Conservation (phyloP, 1,139 yeast genomes). For the Wickerhamiella infanticola region DNA sequence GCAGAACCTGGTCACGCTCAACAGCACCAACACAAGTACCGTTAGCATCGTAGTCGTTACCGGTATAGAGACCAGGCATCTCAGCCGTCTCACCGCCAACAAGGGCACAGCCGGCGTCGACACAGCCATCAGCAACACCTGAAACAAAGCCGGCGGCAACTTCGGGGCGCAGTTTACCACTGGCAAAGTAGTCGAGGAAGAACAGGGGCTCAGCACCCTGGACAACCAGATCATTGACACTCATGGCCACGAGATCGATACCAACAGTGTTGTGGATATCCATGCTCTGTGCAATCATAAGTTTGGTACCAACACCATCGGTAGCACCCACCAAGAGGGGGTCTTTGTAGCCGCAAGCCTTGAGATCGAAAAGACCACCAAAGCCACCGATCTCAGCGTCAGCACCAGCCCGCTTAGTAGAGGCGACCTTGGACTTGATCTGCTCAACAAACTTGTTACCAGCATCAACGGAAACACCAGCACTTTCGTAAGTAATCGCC, state of each 20-base stretch:
- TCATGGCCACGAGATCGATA: constrained; percentile 97
- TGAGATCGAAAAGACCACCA: constrained; percentile 89
- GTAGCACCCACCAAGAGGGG: constrained; percentile 92
- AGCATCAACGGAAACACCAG: constrained; percentile 95
- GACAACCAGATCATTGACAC: constrained; percentile 90
- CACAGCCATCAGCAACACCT: constrained; percentile 96
- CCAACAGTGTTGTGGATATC: constrained; percentile 91
- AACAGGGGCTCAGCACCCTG: constrained; percentile 98
- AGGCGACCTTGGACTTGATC: constrained; percentile 79
- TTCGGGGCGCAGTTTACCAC: constrained; percentile 73
- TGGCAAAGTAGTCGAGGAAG: constrained; percentile 92
- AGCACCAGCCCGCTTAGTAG: constrained; percentile 94
- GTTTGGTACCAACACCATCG: constrained; percentile 97
- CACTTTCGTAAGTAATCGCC: constrained; percentile 69
- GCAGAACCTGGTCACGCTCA: constrained; percentile 56
- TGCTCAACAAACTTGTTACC: constrained; percentile 83
- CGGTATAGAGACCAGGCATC: constrained; percentile 98
- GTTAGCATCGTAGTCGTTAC: constrained; percentile 92
- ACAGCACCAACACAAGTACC: constrained; percentile 99
- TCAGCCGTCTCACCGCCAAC: constrained; percentile 99
- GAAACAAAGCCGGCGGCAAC: constrained; percentile 79
- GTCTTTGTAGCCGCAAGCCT: constrained; percentile 68
- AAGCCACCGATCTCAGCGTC: constrained; percentile 98
- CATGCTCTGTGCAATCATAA: constrained; percentile 84
- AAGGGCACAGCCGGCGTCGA: constrained; percentile 87